Evolutionary conservation across 768 basidiomycete species (phyloP).

Genomic region (Rhodotorula kratochvilovae): DNA sequence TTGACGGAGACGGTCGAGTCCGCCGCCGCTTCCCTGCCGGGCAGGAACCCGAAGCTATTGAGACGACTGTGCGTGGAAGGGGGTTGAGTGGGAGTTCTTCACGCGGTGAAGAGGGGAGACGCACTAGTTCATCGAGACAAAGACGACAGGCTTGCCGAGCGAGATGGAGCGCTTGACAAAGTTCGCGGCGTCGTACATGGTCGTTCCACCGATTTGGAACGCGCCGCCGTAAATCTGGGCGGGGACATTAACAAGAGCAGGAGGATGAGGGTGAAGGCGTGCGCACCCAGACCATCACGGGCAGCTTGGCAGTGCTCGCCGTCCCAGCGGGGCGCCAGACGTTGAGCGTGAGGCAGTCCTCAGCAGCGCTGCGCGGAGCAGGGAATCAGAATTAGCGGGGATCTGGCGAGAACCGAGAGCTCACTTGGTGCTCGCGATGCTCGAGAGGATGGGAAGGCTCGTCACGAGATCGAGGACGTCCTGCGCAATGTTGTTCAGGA

Average conservation of each 20-base stretch:
- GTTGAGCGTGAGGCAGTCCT: slow-evolving; percentile 55
- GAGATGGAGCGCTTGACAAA: slow-evolving; percentile 47
- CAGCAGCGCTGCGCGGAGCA: slow-evolving; percentile 36
- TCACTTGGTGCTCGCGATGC: slow-evolving; percentile 19
- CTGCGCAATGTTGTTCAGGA: neutral
- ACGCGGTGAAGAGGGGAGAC: slow-evolving; percentile 3
- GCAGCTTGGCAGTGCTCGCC: slow-evolving; percentile 41
- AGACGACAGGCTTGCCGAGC: slow-evolving; percentile 46
- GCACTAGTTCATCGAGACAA: slow-evolving; percentile 54
- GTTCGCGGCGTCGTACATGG: slow-evolving; percentile 23
- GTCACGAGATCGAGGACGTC: neutral
- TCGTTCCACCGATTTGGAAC: slow-evolving; percentile 13
- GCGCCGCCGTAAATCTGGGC: slow-evolving; percentile 44
- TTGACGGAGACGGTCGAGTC: slow-evolving; percentile 19
- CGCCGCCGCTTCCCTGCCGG: slow-evolving; percentile 49
- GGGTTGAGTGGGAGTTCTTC: slow-evolving; percentile 45
- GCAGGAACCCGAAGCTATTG: slow-evolving; percentile 55
- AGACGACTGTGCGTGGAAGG: slow-evolving; percentile 52
- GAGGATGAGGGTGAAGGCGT: too few species aligned
- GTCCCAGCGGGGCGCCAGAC: slow-evolving; percentile 49
- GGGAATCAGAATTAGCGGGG: neutral
- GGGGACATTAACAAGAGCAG: too few species aligned
- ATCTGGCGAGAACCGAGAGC: too few species aligned
- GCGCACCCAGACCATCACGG: slow-evolving; percentile 52
- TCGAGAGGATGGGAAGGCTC: neutral